Conservation (phyloP, 2,329 filamentous ascomycete species). For the Stylonectria norvegica region DNA sequence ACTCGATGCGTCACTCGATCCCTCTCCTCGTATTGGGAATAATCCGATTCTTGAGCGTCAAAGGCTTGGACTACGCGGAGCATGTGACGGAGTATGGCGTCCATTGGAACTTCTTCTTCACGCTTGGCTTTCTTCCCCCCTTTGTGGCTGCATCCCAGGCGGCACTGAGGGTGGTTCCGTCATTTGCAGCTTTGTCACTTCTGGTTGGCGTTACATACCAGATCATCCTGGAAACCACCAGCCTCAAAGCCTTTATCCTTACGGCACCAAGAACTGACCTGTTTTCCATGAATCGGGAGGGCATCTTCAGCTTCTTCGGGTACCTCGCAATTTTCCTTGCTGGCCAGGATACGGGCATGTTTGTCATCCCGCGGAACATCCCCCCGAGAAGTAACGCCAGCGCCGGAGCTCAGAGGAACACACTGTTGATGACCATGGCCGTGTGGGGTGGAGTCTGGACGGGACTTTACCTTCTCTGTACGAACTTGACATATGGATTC, state of each 20-base stretch:
- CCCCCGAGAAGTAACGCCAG: slow-evolving; percentile 40
- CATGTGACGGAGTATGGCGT: slow-evolving; percentile 97
- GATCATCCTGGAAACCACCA: slow-evolving; percentile 68
- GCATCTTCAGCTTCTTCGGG: slow-evolving; percentile 89
- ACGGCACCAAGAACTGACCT: slow-evolving; percentile 75
- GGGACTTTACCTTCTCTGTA: slow-evolving; percentile 65
- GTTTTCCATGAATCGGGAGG: slow-evolving; percentile 88
- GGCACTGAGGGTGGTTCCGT: slow-evolving; percentile 65
- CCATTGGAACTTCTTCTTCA: slow-evolving; percentile 99
- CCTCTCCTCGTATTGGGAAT: slow-evolving; percentile 79
- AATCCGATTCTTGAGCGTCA: slow-evolving; percentile 81
- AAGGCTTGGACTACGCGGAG: slow-evolving; percentile 92
- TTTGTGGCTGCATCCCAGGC: slow-evolving; percentile 83
- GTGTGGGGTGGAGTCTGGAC: slow-evolving; percentile 67
- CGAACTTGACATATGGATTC: slow-evolving; percentile 66
- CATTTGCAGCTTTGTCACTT: slow-evolving; percentile 72
- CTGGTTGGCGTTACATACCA: slow-evolving; percentile 70
- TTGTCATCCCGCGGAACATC: slow-evolving; percentile 64
- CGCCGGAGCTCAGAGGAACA: slow-evolving; percentile 47
- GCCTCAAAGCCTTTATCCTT: slow-evolving; percentile 79
- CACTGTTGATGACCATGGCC: slow-evolving; percentile 60
- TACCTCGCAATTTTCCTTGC: slow-evolving; percentile 94
- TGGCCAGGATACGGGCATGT: slow-evolving; percentile 79
- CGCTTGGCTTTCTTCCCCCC: slow-evolving; percentile 80
- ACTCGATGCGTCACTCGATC: slow-evolving; percentile 73